Base-by-base conservation (phyloP, 2,329 filamentous ascomycete genomes). In the Lasiodiplodia theobromae region DNA sequence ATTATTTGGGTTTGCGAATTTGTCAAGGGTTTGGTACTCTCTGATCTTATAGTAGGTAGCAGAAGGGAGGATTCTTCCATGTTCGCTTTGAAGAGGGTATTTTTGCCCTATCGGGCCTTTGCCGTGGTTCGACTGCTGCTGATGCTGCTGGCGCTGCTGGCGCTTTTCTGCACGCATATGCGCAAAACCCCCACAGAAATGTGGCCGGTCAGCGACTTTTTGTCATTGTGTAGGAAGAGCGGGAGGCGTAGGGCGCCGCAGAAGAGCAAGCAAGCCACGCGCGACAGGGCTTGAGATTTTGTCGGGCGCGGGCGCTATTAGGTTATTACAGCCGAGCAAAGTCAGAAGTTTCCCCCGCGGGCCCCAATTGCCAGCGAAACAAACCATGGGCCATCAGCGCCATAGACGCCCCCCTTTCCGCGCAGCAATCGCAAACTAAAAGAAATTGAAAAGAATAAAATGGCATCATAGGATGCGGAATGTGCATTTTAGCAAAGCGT, bases 51-150 rank as follows among this genome's bases (percentile, higher is more conserved):
- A 2, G n/a, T 10, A 18, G 7, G n/a, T 10, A 18, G 7, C 5
- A 47, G 16, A 47, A 8, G 18, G 44, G 18, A 47, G 8, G 44
- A n/a, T 11, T 4, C 12, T 40, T 18, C 44, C 18, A 10, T 47
- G 44, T 21, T 47, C 44, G 31, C 31, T 34, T 34, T 10, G 10
- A 21, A n/a, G 34, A 53, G 60, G 44, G 21, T 64, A 38, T 38
- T 14, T 64, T 63, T 52, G 28, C 47, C 31, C 51, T 38, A 64
- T 64, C 60, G 60, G 60, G 60, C 60, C 60, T 31, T 34, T 63
- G 28, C 16, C 44, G n/a, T 31, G n/a, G 44, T 38, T 40, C n/a
- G 28, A 21, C 31, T 34, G 58, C 40, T 51, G 12, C 31, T 34
- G 58, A 25, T 51, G 12, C 54, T 34, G 51, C 1, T 31, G 31